Evolutionary conservation across 2,329 filamentous ascomycete genomes (phyloP).

Genomic region (Cladophialophora carrionii): DNA sequence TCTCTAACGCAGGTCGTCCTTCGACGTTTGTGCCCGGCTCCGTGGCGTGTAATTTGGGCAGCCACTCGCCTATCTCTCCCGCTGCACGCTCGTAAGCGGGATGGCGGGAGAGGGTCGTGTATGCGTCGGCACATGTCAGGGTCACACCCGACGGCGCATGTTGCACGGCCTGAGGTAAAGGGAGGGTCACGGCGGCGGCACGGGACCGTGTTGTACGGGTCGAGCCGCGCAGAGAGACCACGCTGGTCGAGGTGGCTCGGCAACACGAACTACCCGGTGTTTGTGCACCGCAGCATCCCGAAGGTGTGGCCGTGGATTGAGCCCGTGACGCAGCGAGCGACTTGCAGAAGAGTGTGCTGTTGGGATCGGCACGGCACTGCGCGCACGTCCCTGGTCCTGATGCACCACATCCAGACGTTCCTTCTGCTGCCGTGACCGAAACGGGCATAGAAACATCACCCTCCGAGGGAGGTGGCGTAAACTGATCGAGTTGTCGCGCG

Average conservation of each 20-base stretch:
- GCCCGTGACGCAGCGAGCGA: conserved; percentile 68
- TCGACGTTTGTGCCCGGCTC: conserved; percentile 39
- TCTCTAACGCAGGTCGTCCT: conserved; percentile 66
- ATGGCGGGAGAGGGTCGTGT: conserved; percentile 76
- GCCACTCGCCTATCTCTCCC: conserved; percentile 74
- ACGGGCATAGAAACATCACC: conserved; percentile 61
- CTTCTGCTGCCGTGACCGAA: conserved; percentile 36
- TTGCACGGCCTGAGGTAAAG: conserved; percentile 40
- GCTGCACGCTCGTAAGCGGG: conserved; percentile 74
- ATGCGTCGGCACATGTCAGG: conserved; percentile 74
- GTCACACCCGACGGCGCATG: conserved; percentile 53
- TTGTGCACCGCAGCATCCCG: conserved; percentile 69
- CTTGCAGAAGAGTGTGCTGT: conserved; percentile 81
- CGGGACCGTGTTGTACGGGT: conserved; percentile 35
- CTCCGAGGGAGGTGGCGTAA: conserved; percentile 58
- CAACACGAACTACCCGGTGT: conserved; percentile 38
- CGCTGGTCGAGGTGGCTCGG: conserved; percentile 37
- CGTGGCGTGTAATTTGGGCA: conserved; percentile 70
- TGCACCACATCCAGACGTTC: conserved; percentile 52
- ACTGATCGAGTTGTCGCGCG: conserved; percentile 46
- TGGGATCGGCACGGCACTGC: conserved; percentile 76
- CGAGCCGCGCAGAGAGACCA: conserved; percentile 33
- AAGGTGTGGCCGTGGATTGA: conserved; percentile 56
- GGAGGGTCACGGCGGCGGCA: conserved; percentile 35
- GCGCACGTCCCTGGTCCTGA: conserved; percentile 78